phyloP scores from a whole-genome alignment of 371 early-diverging fungal species.

The Smittium mucronatum region DNA sequence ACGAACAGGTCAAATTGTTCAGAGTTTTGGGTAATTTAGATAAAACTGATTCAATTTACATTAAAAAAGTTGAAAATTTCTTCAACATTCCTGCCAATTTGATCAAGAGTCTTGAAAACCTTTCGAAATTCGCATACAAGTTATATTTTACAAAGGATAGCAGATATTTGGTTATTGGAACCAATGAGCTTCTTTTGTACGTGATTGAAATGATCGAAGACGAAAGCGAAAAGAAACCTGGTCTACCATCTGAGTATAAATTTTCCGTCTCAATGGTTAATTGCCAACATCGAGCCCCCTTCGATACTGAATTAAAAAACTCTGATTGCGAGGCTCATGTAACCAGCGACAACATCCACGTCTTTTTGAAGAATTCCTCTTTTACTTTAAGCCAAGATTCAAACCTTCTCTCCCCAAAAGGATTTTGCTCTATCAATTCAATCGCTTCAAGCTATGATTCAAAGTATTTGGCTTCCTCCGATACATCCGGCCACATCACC shows the following conservation, averaged over 20 bases:
- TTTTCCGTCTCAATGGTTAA: constrained; percentile 1
- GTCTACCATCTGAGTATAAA: background rate
- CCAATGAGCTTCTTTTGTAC: background rate
- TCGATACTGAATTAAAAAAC: background rate
- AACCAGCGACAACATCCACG: background rate
- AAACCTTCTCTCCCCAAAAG: background rate
- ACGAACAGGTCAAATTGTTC: constrained; percentile 57
- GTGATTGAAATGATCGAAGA: constrained; percentile 1
- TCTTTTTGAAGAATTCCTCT: background rate
- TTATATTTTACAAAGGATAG: constrained; percentile 6
- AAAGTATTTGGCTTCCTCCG: constrained; percentile 68
- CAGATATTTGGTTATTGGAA: constrained; percentile 4
- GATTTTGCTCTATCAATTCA: constrained; percentile 37
- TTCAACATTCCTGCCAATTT: background rate
- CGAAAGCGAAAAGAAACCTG: no score
- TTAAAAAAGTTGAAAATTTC: constrained; percentile 2
- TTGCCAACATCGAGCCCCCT: background rate
- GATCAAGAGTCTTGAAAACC: constrained; percentile 11
- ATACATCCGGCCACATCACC: constrained; percentile 54
- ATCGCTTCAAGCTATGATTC: constrained; percentile 65
- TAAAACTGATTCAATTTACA: background rate
- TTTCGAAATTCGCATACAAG: constrained; percentile 8
- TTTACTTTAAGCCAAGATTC: background rate
- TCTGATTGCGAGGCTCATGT: background rate
- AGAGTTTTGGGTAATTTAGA: constrained; percentile 28